phyloP scores from a whole-genome alignment of 2,329 filamentous ascomycete species.

The Plectosphaerella sp. region DNA sequence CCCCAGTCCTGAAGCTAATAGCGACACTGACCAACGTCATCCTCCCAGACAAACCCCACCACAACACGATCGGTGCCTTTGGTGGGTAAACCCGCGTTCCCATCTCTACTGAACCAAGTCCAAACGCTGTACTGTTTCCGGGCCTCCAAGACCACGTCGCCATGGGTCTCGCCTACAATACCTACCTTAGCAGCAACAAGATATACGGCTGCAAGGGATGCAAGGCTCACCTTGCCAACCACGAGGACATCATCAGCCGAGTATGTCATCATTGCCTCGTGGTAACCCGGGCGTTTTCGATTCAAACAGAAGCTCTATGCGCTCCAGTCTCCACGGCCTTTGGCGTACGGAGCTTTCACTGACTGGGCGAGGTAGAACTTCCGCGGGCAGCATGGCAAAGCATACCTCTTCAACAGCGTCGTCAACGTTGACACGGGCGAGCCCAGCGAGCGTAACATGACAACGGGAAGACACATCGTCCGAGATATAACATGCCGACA shows the following conservation, averaged over 20 bases:
- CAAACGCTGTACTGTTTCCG: neutral
- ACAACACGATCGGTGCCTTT: neutral
- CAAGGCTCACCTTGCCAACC: conserved; percentile 92
- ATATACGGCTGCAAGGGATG: conserved; percentile 93
- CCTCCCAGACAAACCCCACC: neutral
- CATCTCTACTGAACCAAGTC: neutral
- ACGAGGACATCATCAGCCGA: conserved; percentile 91
- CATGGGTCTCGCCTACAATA: conserved; percentile 91
- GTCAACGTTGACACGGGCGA: conserved; percentile 86
- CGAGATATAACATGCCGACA: conserved; percentile 88
- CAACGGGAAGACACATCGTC: conserved; percentile 89
- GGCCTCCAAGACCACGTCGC: conserved; percentile 10
- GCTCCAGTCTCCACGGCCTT: too few species aligned
- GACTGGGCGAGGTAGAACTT: conserved; percentile 65
- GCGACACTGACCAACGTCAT: neutral
- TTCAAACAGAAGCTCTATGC: too few species aligned
- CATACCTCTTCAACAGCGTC: conserved; percentile 90
- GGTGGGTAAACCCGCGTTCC: neutral
- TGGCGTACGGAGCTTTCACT: neutral
- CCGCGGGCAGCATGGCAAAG: conserved; percentile 96
- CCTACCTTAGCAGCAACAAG: conserved; percentile 79
- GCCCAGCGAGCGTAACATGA: conserved; percentile 95
- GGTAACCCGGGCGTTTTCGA: neutral
- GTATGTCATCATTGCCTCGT: conserved; percentile 45
- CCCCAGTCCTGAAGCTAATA: too few species aligned